Evolutionary conservation across 345 rosid species (phyloP), one percentile per base, ranked within the genome.

Genomic region (Garcia nutans): DNA sequence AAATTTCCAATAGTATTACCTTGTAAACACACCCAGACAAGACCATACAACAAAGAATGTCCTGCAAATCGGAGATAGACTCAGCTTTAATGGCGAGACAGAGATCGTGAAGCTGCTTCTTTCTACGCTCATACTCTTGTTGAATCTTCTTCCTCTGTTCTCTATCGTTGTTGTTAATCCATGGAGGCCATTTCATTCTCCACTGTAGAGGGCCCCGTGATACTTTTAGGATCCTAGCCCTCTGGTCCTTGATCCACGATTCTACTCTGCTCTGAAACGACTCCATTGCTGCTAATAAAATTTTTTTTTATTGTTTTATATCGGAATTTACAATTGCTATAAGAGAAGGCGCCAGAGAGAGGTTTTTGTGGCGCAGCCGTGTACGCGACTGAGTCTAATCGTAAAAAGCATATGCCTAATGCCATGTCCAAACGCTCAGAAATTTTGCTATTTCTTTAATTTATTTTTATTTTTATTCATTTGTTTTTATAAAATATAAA

Each of bases 11-110:
- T 6, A 33, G 5, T 22, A 9, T 22, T 56, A 91, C 99, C 97
- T 95, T 95, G 81, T 93, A 95, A 73, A 91, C 97, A 85, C 97
- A 95, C 84, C 93, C 97, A 10, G 97, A 87, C 68, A 93, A 93
- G 65, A 95, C 97, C 99, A 95, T 91, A 89, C 97, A 95, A 74
- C 99, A 93, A 82, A 95, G 92, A 47, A 95, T 85, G 72, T 91
- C 99, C 83, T 90, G 97, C 75, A 93, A 84, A 65, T 95, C 99
- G 23, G 94, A 78, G 64, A 92, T 79, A 3, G 99, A 93, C 19
- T 89, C 99, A 1, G 92, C 97, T 83, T 93, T 89, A 55, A 90
- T 84, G 55, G 93, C 93, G 78, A 62, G 82, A 73, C 97, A 90
- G 70, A 95, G 97, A 78, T 91, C 92, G 74, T 87, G 88, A 74